Conservation (phyloP, 2,329 filamentous ascomycete genomes). For the Rutstroemia sp. region DNA sequence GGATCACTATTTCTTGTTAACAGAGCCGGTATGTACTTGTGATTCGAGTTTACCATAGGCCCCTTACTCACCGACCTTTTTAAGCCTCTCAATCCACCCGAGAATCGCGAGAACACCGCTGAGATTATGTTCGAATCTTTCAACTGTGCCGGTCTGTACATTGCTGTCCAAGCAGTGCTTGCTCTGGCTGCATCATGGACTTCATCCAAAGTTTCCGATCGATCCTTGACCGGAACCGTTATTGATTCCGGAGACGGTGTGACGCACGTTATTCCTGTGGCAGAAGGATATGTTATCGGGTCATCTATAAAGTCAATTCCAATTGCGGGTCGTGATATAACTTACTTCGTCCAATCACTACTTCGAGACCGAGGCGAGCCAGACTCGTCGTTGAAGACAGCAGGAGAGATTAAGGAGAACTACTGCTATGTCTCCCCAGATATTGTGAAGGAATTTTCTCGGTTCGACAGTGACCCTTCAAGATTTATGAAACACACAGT, state of each 20-base stretch:
- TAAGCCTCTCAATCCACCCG: slow-evolving; percentile 90
- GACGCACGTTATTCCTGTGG: slow-evolving; percentile 96
- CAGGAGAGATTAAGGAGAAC: slow-evolving; percentile 97
- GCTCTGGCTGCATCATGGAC: slow-evolving; percentile 97
- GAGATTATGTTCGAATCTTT: slow-evolving; percentile 99
- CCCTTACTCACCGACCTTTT: slow-evolving; percentile 1
- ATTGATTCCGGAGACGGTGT: slow-evolving; percentile 99
- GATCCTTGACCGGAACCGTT: slow-evolving; percentile 92
- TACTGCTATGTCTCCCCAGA: slow-evolving; percentile 98
- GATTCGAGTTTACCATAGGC: neutral
- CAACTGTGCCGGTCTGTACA: slow-evolving; percentile 98
- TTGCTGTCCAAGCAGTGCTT: slow-evolving; percentile 94
- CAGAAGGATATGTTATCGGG: slow-evolving; percentile 97
- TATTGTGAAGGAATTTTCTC: slow-evolving; percentile 96
- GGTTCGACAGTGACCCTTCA: slow-evolving; percentile 87
- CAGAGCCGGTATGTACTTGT: slow-evolving; percentile 68
- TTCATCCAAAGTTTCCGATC: slow-evolving; percentile 92
- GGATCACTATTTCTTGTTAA: slow-evolving; percentile 97
- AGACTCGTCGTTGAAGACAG: slow-evolving; percentile 94
- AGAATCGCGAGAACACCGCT: slow-evolving; percentile 97
- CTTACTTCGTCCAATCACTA: slow-evolving; percentile 95
- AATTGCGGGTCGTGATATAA: slow-evolving; percentile 95
- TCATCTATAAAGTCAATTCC: slow-evolving; percentile 99
- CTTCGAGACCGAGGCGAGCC: slow-evolving; percentile 94
- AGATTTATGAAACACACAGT: slow-evolving; percentile 89